Base-by-base conservation (phyloP, 176 grass and related monocot species). In the Eleusine coracana region DNA sequence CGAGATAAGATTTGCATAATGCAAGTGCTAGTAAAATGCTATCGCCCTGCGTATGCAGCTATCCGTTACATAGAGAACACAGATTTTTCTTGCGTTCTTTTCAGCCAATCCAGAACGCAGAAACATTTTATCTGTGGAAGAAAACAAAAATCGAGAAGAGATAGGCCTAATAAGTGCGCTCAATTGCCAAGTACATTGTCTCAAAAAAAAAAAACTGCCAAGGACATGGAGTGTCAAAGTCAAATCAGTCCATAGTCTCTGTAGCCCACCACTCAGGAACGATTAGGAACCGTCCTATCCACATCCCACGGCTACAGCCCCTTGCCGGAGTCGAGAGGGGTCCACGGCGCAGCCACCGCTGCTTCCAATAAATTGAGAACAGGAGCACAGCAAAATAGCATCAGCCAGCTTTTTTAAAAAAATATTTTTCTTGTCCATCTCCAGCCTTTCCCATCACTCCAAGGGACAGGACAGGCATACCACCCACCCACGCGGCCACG, bases 361-460 rank as follows among this genome's bases (percentile, higher is more conserved):
- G 7, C 70, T 52, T 52, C 10, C 28, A 77, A 72, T 85, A 89
- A 89, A 85, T 73, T 51, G 60, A 61, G 63, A 80, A 3, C 51
- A 59, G 10, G 18, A 46, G 65, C 28, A 29, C 41, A 42, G 46
- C 72, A 72, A 77, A 77, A 16, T 34, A 34, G 31, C 82, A 45
- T 34, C 78, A 70, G 5, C 51, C 29, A 42, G 16, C 62, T 66
- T 50, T 23, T 6, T 20, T 3, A 5, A 34, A 72, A 77, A 77
- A 16, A 2, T 15, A 7, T 11, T 15, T 18, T 3, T 34, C 23
- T 49, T 70, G 31, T 44, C 37, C 27, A 62, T 16, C 17, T n/a
- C 50, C 71, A 37, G 36, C 65, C 48, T 14, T 42, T n/a, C 84
- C 20, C 74, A 38, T 20, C 12, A 9, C 76, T 70, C 36, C 71